Evolutionary conservation across 495 filamentous ascomycete species (phyloP).

Genomic region (Aspergillus egyptiacus): DNA sequence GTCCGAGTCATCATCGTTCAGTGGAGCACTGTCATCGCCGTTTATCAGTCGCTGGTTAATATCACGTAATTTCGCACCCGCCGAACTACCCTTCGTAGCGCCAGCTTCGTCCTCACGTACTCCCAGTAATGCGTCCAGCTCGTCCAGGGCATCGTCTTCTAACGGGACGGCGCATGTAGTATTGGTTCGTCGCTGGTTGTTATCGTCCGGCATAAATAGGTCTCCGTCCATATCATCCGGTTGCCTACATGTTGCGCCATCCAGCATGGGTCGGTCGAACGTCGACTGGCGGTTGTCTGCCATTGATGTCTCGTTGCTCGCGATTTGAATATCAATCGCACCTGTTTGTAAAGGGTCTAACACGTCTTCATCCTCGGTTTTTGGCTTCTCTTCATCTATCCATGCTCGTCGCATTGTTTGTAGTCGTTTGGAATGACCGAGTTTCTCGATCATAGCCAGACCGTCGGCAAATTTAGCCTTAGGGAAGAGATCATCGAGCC

Average conservation of each 20-base stretch:
- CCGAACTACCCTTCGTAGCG: neutral
- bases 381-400: conserved; percentile 67
- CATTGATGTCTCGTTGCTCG: neutral
- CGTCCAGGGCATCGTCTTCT: conserved; percentile 32
- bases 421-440: conserved; percentile 73
- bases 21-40: conserved; percentile 6
- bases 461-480: conserved; percentile 92
- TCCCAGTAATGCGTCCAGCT: conserved; percentile 34
- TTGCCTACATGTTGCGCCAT: no score
- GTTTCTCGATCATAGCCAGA: conserved; percentile 84
- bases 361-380: conserved; percentile 2
- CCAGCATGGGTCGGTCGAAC: no score
- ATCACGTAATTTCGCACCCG: neutral
- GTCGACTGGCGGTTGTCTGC: neutral
- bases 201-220: conserved; percentile 25
- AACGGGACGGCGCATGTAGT: conserved; percentile 10
- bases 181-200: conserved; percentile 9
- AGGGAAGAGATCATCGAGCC: conserved; percentile 94
- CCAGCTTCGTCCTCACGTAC: conserved; percentile 25
- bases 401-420: conserved; percentile 73
- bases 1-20: conserved; percentile 24
- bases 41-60: conserved; percentile 12
- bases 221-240: conserved; percentile 16
- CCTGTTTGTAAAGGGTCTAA: neutral
- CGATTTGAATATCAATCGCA: neutral